Evolutionary conservation across 352 stramenopile genomes (phyloP), one percentile per base, ranked within the genome.

Genomic region (Pythium aphanidermatum): DNA sequence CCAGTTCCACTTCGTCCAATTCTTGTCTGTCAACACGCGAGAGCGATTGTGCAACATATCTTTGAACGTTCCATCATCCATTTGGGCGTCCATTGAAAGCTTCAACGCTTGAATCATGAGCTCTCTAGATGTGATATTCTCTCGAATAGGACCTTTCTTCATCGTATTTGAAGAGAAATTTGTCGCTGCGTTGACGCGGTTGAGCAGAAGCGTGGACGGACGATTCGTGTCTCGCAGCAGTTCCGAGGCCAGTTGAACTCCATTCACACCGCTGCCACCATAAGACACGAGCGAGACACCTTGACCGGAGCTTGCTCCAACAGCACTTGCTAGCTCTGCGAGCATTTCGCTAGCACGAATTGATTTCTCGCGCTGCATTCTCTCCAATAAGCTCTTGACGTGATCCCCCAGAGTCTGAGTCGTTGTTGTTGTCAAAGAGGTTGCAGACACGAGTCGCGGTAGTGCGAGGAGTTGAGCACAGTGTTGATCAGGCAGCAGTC

Each of bases 1-100:
- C 85, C 85, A 95, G 52, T 95, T 92, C 85, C 85, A 95, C 45
- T 91, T 91, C 35, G 75, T 92, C 59, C 86, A 95, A 46, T 95
- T 92, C 44, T 95, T 95, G 60, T 92, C 85, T 3, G 65, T 82
- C 8, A 95, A 52, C 19, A 95, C 85, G 14, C 76, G 80, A 19
- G 76, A 89, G 11, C 83, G 83, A 27, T 81, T 92, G 48, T 95
- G 73, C 7, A 94, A 66, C 76, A 92, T 90, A 36, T 95, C 82
- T 44, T 92, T 95, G 59, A 94, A 94, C 0, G 83, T 94, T 4
- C 68, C 70, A 54, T 95, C 83, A 28, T 92, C 81, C 72, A 95
- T 92, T 56, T 92, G 80, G 23, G 81, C 75, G 58, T 95, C 83
- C 63, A 95, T 72, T 20, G 80, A 89, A 24, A 86, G 67, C 62